Conservation (phyloP, 108 stramenopile genomes). For the Nitzschia sp. region DNA sequence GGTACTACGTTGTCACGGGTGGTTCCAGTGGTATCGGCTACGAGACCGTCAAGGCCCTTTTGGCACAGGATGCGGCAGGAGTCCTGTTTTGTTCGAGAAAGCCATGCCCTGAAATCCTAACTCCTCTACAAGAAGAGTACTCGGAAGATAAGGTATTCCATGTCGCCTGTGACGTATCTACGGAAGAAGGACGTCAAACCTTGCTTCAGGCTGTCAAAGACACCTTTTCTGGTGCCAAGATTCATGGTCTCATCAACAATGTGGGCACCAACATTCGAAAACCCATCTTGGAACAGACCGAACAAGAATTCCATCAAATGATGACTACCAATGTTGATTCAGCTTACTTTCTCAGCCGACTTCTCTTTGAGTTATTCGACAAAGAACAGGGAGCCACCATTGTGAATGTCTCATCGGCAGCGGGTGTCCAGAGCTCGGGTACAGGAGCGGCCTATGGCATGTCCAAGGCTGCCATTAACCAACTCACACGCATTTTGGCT, state of each 20-base stretch:
- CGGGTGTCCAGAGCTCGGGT: constrained; percentile 73
- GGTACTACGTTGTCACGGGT: constrained; percentile 62
- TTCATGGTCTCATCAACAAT: constrained; percentile 91
- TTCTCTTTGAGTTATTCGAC: constrained; percentile 41
- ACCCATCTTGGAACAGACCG: constrained; percentile 66
- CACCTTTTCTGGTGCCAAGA: constrained; percentile 19
- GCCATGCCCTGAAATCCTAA: constrained; percentile 25
- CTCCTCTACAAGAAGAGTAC: constrained; percentile 25
- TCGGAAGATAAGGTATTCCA: constrained; percentile 29
- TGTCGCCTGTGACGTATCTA: constrained; percentile 63
- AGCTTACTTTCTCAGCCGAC: constrained; percentile 59
- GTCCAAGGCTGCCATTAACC: constrained; percentile 86
- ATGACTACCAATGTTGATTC: constrained; percentile 78
- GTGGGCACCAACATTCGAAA: constrained; percentile 86
- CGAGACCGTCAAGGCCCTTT: constrained; percentile 44
- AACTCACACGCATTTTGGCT: constrained; percentile 68
- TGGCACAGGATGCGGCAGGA: constrained; percentile 40
- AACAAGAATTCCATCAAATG: constrained; percentile 71
- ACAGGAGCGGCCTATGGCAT: constrained; percentile 83
- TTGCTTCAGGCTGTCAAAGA: constrained; percentile 34
- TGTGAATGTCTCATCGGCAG: constrained; percentile 85
- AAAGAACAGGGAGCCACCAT: constrained; percentile 56
- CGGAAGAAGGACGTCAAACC: constrained; percentile 50
- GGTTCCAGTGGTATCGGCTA: constrained; percentile 65
- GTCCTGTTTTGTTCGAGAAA: constrained; percentile 58